Conservation (phyloP, 2,329 filamentous ascomycete genomes). For the Fusarium bulbicola region DNA sequence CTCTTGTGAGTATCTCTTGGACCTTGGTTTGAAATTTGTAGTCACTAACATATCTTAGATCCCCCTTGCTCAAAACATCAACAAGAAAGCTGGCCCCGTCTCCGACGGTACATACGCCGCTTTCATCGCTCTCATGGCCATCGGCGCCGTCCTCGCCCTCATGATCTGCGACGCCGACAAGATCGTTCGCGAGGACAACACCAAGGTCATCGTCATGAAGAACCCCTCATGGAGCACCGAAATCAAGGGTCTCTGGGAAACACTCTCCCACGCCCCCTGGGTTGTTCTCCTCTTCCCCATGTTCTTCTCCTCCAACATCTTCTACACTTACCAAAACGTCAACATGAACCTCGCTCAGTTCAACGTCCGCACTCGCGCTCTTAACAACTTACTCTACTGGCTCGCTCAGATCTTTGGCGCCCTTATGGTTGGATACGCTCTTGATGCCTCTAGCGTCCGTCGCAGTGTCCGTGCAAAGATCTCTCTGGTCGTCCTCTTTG, state of each 20-base stretch:
- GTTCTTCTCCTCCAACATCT: conserved; percentile 65
- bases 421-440: conserved; percentile 55
- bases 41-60: conserved; percentile 53
- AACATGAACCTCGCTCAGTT: conserved; percentile 64
- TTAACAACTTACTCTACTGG: conserved; percentile 65
- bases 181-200: conserved; percentile 52
- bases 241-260: conserved; percentile 53
- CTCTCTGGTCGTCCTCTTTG: conserved; percentile 57
- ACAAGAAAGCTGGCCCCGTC: conserved; percentile 61
- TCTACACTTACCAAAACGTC: conserved; percentile 67
- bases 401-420: conserved; percentile 65
- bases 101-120: conserved; percentile 61
- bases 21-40: not conserved
- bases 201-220: conserved; percentile 47
- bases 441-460: conserved; percentile 54
- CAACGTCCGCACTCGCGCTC: conserved; percentile 63
- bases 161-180: conserved; percentile 59
- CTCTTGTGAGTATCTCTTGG: conserved; percentile 57
- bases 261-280: conserved; percentile 48
- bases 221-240: conserved; percentile 49
- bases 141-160: conserved; percentile 58
- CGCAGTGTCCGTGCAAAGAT: conserved; percentile 57
- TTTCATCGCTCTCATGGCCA: conserved; percentile 57
- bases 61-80: conserved; percentile 76
- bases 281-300: conserved; percentile 56